Percentiles rank a stretch among this genome's conserved stretches.
Evolutionary conservation across 495 filamentous ascomycete species (phyloP).

Genomic region (Xylaria telfairii): DNA sequence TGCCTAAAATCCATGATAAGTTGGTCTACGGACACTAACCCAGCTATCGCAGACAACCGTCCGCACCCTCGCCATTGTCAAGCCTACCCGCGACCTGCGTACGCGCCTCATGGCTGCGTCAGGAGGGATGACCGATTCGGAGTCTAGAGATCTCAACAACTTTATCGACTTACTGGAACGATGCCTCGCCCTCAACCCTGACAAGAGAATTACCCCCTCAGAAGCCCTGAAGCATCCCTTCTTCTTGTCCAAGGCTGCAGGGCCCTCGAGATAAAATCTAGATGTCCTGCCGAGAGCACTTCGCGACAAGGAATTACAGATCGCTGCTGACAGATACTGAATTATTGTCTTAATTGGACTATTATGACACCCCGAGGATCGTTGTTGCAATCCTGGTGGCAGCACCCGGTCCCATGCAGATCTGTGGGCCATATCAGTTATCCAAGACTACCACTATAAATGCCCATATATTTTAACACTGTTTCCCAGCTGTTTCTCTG

Average conservation of each 20-base stretch:
- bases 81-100: constrained; percentile 81
- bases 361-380: background rate
- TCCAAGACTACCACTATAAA: background rate
- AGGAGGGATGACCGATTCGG: constrained; percentile 73
- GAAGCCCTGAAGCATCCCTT: constrained; percentile 93
- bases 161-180: constrained; percentile 88
- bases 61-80: constrained; percentile 73
- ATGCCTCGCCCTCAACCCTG: constrained; percentile 89
- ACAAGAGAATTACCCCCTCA: constrained; percentile 83
- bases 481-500: background rate
- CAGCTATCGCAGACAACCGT: constrained; percentile 61
- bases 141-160: constrained; percentile 76
- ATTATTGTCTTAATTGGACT: constrained; percentile 1
- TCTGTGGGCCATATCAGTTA: background rate
- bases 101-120: constrained; percentile 76
- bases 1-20: background rate
- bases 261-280: constrained; percentile 31
- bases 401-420: background rate
- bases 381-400: background rate
- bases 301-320: background rate
- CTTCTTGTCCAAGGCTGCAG: constrained; percentile 44
- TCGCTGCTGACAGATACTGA: background rate
- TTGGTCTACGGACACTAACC: constrained; percentile 22
- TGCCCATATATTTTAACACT: background rate
- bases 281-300: background rate